Conservation (phyloP, 305 asterid species). For the Fraxinus platypoda region DNA sequence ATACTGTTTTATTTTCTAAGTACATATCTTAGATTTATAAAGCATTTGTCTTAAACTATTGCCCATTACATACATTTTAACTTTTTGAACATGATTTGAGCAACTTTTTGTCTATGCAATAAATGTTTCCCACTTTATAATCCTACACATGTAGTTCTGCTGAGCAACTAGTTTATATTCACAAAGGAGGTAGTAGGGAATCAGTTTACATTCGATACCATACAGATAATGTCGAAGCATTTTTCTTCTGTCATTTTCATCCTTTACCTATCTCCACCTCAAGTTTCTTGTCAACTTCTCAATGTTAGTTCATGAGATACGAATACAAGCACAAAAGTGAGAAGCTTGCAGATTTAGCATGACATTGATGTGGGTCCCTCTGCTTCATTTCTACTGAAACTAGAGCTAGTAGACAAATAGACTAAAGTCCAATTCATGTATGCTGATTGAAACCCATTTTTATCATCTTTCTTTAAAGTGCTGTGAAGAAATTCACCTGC, state of each 20-base stretch:
- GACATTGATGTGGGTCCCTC: not conserved
- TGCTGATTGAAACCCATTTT: not conserved
- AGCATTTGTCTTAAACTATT: not conserved
- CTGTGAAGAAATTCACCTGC: not conserved
- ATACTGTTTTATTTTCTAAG: not conserved
- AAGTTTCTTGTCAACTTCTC: not conserved
- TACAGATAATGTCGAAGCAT: not conserved
- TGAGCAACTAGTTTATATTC: not conserved
- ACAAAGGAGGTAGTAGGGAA: not conserved
- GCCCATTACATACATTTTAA: not conserved
- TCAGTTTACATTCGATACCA: not conserved
- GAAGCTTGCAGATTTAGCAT: not conserved
- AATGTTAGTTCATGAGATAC: not conserved
- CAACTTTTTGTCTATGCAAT: not conserved
- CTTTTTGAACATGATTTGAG: not conserved
- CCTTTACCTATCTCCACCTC: not conserved
- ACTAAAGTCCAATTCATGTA: not conserved
- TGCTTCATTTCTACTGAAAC: not conserved
- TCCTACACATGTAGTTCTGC: not conserved
- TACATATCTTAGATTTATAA: not conserved
- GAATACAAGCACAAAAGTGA: not conserved
- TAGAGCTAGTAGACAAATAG: slow-evolving; percentile 6
- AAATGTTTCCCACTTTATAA: not conserved
- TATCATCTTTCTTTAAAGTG: not conserved
- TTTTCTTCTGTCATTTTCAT: not conserved